phyloP scores from a whole-genome alignment of 371 early-diverging fungal species.

The Mortierella sp. region DNA sequence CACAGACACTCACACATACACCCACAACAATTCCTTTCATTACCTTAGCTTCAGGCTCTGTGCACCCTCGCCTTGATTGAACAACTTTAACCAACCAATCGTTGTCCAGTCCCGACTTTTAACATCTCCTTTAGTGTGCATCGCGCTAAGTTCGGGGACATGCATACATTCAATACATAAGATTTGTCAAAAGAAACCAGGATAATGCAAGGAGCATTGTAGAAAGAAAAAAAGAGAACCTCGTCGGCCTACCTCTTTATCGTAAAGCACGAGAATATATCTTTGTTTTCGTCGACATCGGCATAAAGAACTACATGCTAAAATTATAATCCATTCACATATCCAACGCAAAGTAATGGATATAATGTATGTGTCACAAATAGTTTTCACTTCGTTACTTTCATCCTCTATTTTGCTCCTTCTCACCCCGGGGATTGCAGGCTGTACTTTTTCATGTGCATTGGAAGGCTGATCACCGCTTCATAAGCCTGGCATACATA shows the following conservation, averaged over 20 bases:
- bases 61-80: not conserved
- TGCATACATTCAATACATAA: not conserved
- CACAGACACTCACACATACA: not conserved
- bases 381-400: not conserved
- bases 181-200: slow-evolving; percentile 1
- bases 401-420: not conserved
- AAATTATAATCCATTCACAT: not conserved
- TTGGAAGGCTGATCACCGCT: not conserved
- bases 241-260: not conserved
- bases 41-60: not conserved
- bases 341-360: not conserved
- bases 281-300: not conserved
- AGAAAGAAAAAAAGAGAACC: too few species aligned
- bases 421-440: not conserved
- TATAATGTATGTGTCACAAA: not conserved
- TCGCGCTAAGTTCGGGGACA: not conserved
- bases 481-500: not conserved
- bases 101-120: not conserved
- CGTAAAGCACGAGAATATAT: not conserved
- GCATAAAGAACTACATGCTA: not conserved
- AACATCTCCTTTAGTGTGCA: not conserved
- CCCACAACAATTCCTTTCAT: not conserved
- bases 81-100: not conserved
- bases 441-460: not conserved
- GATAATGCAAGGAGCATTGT: not conserved